Evolutionary conservation across 1,284 basidiomycete species (phyloP).

Genomic region (Butyriboletus appendiculatus): DNA sequence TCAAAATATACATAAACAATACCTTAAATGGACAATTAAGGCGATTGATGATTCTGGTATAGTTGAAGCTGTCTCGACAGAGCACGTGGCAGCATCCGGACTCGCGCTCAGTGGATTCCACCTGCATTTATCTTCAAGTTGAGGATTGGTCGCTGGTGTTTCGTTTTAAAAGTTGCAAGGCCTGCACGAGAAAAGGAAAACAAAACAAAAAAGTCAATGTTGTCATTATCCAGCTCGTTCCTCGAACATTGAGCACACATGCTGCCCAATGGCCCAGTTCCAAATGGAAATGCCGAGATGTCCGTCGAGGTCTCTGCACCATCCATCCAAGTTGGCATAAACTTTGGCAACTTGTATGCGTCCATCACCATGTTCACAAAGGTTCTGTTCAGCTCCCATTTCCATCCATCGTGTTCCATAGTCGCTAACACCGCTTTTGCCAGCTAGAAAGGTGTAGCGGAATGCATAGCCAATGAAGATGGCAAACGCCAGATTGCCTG

Average conservation of each 20-base stretch:
- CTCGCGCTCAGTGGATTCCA: too few species aligned
- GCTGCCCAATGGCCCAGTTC: conserved; percentile 26
- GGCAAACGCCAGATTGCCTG: conserved; percentile 98
- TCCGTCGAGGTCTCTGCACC: conserved; percentile 41
- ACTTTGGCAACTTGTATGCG: conserved; percentile 95
- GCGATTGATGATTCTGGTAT: too few species aligned
- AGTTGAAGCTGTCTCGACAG: too few species aligned
- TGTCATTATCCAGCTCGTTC: too few species aligned
- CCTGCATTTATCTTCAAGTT: too few species aligned
- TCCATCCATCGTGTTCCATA: background rate
- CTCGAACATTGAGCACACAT: conserved; percentile 11
- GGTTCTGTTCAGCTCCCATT: conserved; percentile 48
- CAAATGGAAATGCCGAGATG: conserved; percentile 43
- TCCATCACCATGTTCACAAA: conserved; percentile 97
- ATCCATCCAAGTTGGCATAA: conserved; percentile 88
- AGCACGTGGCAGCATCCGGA: too few species aligned
- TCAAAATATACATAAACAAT: too few species aligned
- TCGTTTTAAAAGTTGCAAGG: too few species aligned
- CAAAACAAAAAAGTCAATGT: too few species aligned
- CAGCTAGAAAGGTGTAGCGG: conserved; percentile 79
- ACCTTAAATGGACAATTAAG: too few species aligned
- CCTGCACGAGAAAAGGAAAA: too few species aligned
- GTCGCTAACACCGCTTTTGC: background rate
- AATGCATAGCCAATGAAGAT: conserved; percentile 98
- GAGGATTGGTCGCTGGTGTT: too few species aligned